Percentiles rank a stretch among this genome's conserved stretches.
Evolutionary conservation across 2,329 filamentous ascomycete genomes (phyloP).

Genomic region (Ascochyta viciae-villosae): DNA sequence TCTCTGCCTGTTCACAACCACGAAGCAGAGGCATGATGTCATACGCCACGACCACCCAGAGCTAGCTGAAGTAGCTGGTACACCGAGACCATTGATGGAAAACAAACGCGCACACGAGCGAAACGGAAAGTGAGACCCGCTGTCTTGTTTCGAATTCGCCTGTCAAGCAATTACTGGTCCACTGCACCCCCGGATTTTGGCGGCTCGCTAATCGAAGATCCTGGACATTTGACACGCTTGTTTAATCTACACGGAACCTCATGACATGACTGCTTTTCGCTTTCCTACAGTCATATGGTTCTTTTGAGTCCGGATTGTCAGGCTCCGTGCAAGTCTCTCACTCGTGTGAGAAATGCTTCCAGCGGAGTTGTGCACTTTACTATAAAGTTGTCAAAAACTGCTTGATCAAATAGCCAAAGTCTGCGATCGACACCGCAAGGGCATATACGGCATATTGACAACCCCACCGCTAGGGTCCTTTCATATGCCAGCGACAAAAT

Average conservation of each 20-base stretch:
- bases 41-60: not conserved
- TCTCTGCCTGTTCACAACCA: too few relatives aligned
- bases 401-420: not conserved
- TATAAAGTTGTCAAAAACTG: not conserved
- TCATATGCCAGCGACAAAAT: conserved; percentile 2
- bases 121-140: not conserved
- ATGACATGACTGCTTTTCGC: conserved; percentile 4
- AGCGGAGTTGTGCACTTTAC: not conserved
- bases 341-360: not conserved
- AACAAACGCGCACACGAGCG: too few relatives aligned
- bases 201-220: conserved; percentile 6
- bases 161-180: not conserved
- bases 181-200: conserved; percentile 15
- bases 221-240: not conserved
- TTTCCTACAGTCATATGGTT: not conserved
- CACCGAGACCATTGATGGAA: not conserved
- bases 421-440: conserved; percentile 4
- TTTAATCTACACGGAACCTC: conserved; percentile 13
- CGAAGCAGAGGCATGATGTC: not conserved
- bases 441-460: not conserved
- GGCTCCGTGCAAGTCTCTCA: not conserved
- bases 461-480: conserved; percentile 5
- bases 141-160: not conserved
- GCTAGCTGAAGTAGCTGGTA: not conserved
- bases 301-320: not conserved